These are phyloP conservation scores for Apium graveolens DNA, from an alignment of 129 eudicot species.

Conservation along the genomic window DNA sequence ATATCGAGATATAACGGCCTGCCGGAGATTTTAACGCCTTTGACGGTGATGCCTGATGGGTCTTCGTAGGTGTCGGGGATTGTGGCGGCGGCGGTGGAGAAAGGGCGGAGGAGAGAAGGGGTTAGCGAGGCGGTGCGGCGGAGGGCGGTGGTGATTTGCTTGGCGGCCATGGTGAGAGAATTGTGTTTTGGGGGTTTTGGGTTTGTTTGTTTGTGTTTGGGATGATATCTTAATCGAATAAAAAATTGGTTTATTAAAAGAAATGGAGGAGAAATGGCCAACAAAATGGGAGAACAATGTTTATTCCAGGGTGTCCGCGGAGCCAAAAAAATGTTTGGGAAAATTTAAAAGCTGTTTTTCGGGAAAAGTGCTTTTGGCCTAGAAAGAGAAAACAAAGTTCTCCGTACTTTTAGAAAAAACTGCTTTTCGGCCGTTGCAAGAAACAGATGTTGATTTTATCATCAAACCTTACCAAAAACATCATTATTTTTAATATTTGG, in stretches of 20 bases:
- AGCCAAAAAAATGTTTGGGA: no score
- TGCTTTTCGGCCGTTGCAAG: no score
- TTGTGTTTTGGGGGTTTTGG: neutral
- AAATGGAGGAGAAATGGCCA: neutral
- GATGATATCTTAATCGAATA: neutral
- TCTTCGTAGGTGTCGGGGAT: slow-evolving; percentile 37
- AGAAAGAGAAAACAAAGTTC: no score
- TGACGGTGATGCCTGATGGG: slow-evolving; percentile 43
- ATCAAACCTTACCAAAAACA: no score
- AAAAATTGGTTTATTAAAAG: no score
- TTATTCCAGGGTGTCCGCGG: no score
- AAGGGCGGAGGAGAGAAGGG: slow-evolving; percentile 16
- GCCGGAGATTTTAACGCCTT: slow-evolving; percentile 92
- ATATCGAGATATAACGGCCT: slow-evolving; percentile 88
- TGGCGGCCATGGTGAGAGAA: slow-evolving; percentile 39
- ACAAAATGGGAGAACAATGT: neutral
- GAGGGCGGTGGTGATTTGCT: slow-evolving; percentile 33
- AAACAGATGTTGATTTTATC: no score
- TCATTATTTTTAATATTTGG: no score
- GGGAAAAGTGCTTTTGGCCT: no score
- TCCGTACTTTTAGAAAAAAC: no score
- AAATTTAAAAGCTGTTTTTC: no score
- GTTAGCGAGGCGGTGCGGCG: slow-evolving; percentile 32
- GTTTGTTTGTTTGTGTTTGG: neutral
- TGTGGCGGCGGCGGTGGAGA: slow-evolving; percentile 28